These are phyloP conservation scores for Malus sylvestris DNA, from an alignment of 306 rosid species.

Conservation along the genomic window DNA sequence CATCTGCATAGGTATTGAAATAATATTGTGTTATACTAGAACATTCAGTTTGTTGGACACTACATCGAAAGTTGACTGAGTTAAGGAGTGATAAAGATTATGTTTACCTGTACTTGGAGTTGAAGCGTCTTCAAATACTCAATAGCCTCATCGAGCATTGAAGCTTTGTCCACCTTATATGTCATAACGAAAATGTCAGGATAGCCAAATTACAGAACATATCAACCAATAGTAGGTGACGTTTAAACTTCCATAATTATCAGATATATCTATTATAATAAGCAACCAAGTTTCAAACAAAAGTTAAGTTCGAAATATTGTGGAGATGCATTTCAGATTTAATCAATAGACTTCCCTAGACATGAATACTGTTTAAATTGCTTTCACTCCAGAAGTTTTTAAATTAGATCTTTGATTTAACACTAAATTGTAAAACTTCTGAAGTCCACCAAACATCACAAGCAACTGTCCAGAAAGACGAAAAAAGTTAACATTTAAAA, in stretches of 20 bases:
- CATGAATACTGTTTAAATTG: slow-evolving; percentile 3
- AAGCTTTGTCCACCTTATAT: slow-evolving; percentile 76
- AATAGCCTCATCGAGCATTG: slow-evolving; percentile 92
- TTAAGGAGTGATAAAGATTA: background rate
- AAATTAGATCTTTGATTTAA: slow-evolving; percentile 5
- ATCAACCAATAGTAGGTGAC: background rate
- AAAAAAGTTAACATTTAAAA: background rate
- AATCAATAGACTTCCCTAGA: background rate
- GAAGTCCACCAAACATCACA: slow-evolving; percentile 1
- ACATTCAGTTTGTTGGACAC: slow-evolving; percentile 6
- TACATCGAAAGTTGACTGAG: slow-evolving; percentile 1
- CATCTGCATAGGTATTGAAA: slow-evolving; percentile 42
- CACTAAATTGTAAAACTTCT: slow-evolving; percentile 4
- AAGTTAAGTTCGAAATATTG: background rate
- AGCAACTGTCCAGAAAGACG: slow-evolving; percentile 3
- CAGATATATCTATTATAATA: background rate
- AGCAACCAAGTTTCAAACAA: slow-evolving; percentile 11
- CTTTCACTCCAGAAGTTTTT: slow-evolving; percentile 11
- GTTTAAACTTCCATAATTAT: slow-evolving; percentile 4
- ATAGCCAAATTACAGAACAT: slow-evolving; percentile 3
- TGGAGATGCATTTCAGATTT: slow-evolving; percentile 4
- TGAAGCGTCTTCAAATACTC: slow-evolving; percentile 86
- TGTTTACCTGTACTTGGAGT: slow-evolving; percentile 70
- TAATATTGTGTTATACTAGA: slow-evolving; percentile 7
- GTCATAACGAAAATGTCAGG: slow-evolving; percentile 22